phyloP scores from a whole-genome alignment of 345 rosid species.

The Rubroshorea leprosula region DNA sequence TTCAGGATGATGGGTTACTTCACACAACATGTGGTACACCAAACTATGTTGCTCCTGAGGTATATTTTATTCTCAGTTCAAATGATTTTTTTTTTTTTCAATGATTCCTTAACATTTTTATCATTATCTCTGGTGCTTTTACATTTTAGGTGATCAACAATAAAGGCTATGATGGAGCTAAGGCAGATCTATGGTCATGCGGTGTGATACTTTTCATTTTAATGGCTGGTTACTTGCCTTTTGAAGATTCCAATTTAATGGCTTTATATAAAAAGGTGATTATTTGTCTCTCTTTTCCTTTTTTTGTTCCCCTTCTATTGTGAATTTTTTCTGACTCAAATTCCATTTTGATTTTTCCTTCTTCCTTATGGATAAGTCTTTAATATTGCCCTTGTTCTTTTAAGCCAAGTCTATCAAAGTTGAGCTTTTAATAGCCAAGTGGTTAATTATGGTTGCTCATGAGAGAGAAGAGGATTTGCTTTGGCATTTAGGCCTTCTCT shows the following conservation, averaged over 20 bases:
- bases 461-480: no score
- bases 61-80: conserved; percentile 26
- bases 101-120: conserved; percentile 8
- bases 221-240: conserved; percentile 98
- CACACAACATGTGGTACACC: conserved; percentile 99
- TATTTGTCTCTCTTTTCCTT: conserved; percentile 5
- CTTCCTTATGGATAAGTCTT: not conserved
- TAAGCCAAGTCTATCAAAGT: not conserved
- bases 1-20: conserved; percentile 94
- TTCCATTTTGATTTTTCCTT: not conserved
- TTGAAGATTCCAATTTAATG: conserved; percentile 83
- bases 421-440: not conserved
- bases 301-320: not conserved
- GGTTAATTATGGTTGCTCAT: not conserved
- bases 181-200: conserved; percentile 98
- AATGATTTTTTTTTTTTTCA: conserved; percentile 1
- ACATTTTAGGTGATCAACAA: conserved; percentile 73
- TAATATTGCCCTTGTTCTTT: not conserved
- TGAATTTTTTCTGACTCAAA: not conserved
- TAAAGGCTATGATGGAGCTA: conserved; percentile 96
- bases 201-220: conserved; percentile 95
- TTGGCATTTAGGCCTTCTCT: no score
- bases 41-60: conserved; percentile 99
- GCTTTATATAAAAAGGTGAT: conserved; percentile 76
- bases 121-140: conserved; percentile 10